These are phyloP conservation scores for Tylopilus orsonianus DNA, from an alignment of 1,284 basidiomycete genomes.

Conservation along the genomic window DNA sequence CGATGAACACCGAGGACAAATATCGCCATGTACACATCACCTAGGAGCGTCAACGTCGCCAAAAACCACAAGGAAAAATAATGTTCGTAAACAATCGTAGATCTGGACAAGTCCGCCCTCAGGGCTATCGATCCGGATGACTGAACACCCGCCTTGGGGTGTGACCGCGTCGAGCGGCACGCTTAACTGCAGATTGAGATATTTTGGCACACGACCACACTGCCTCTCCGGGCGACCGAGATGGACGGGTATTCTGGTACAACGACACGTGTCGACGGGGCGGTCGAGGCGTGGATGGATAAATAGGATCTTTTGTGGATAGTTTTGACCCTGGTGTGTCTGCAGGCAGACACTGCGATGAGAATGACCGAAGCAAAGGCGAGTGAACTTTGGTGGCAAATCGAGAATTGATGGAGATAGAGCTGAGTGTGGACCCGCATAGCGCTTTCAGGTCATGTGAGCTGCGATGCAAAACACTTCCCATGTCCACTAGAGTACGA, in stretches of 20 bases:
- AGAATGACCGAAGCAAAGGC: slow-evolving; percentile 5
- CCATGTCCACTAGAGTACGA: slow-evolving; percentile 27
- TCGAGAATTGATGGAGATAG: slow-evolving; percentile 23
- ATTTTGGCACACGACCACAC: slow-evolving; percentile 36
- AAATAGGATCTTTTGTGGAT: slow-evolving; percentile 8
- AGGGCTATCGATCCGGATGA: slow-evolving; percentile 16
- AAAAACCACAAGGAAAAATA: background rate
- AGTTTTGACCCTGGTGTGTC: slow-evolving; percentile 11
- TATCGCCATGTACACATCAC: slow-evolving; percentile 16
- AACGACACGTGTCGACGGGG: slow-evolving; percentile 17
- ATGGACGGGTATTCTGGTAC: slow-evolving; percentile 3
- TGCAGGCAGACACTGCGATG: slow-evolving; percentile 4
- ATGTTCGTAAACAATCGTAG: slow-evolving; percentile 17
- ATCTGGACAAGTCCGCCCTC: background rate
- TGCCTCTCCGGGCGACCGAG: slow-evolving; percentile 9
- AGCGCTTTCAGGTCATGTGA: slow-evolving; percentile 23
- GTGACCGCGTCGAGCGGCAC: slow-evolving; percentile 25
- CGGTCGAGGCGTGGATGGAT: slow-evolving; percentile 12
- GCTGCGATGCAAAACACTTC: slow-evolving; percentile 2
- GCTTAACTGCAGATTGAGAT: slow-evolving; percentile 27
- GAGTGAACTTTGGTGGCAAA: slow-evolving; percentile 17
- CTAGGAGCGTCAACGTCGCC: slow-evolving; percentile 10
- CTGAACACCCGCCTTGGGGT: slow-evolving; percentile 27
- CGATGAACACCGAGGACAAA: slow-evolving; percentile 7
- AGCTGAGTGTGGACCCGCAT: slow-evolving; percentile 23